Percentiles rank a stretch among this genome's conserved stretches.
Evolutionary conservation across 176 grass and related monocot species (phyloP).

Genomic region (Eremochloa ophiuroides): DNA sequence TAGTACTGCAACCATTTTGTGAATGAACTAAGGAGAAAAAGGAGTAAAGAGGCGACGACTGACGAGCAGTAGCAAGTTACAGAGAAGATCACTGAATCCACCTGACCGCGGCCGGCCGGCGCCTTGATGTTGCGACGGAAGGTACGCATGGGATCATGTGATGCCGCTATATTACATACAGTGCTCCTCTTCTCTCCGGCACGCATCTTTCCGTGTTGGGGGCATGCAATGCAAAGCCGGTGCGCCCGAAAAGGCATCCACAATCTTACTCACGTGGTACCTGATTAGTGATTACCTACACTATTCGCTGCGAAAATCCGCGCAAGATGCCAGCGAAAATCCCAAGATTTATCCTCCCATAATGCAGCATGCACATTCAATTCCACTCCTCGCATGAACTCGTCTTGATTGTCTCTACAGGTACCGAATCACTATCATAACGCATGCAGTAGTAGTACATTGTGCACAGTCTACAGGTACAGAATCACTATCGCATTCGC

Average conservation of each 20-base stretch:
- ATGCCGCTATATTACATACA: neutral
- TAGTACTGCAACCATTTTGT: neutral
- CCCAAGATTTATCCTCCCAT: neutral
- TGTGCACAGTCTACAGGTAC: neutral
- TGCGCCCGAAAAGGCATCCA: neutral
- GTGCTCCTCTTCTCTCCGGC: neutral
- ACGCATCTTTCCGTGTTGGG: conserved; percentile 7
- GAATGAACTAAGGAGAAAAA: neutral
- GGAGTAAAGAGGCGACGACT: too few species aligned
- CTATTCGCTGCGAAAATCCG: neutral
- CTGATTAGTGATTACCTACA: too few species aligned
- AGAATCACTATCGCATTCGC: neutral
- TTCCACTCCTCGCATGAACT: neutral
- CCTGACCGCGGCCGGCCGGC: conserved; percentile 12
- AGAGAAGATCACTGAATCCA: conserved; percentile 29
- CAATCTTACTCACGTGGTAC: neutral
- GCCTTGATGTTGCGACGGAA: conserved; percentile 1
- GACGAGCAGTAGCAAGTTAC: conserved; percentile 28
- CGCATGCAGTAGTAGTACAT: neutral
- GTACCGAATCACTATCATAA: neutral
- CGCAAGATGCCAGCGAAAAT: neutral
- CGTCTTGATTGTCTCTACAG: neutral
- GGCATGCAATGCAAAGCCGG: neutral
- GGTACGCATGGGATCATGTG: conserved; percentile 40
- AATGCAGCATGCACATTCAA: neutral